These are phyloP conservation scores for Eryngium alpinum DNA, from an alignment of 140 eudicot species.

Conservation along the genomic window DNA sequence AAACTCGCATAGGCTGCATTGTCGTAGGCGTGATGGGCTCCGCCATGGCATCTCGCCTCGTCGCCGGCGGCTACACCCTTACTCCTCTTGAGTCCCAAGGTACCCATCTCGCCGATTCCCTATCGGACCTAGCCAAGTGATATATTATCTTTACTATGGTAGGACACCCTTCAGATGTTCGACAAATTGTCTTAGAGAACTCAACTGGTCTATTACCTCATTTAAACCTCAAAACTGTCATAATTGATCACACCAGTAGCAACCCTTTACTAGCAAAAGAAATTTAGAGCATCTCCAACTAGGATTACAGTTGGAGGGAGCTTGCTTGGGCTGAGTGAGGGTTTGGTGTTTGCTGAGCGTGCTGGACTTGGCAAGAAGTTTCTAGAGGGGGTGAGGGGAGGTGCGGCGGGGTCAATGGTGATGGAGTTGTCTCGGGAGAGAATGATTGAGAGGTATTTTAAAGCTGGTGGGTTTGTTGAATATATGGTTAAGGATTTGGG, in stretches of 20 bases:
- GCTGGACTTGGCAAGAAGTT: conserved; percentile 69
- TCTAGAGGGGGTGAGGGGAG: conserved; percentile 67
- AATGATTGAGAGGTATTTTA: conserved; percentile 70
- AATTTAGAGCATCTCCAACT: conserved; percentile 66
- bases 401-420: conserved; percentile 81
- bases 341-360: conserved; percentile 73
- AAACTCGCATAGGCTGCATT: conserved; percentile 75
- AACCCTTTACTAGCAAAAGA: conserved; percentile 54
- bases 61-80: conserved; percentile 73
- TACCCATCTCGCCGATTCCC: conserved; percentile 52
- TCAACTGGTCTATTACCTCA: conserved; percentile 32
- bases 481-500: conserved; percentile 95
- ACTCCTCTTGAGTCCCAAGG: conserved; percentile 62
- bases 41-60: conserved; percentile 80
- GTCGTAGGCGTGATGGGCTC: conserved; percentile 77
- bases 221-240: conserved; percentile 42
- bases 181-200: conserved; percentile 47
- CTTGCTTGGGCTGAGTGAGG: conserved; percentile 87
- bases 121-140: conserved; percentile 56
- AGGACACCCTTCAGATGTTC: conserved; percentile 93
- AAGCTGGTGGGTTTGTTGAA: conserved; percentile 88
- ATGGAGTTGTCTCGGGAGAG: conserved; percentile 86
- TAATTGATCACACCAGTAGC: conserved; percentile 79
- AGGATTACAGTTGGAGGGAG: conserved; percentile 75
- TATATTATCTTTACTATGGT: conserved; percentile 75